Percentiles rank a stretch among this genome's conserved stretches.
Evolutionary conservation across 768 basidiomycete species (phyloP).

Genomic region (Macrolepiota albuminosa): DNA sequence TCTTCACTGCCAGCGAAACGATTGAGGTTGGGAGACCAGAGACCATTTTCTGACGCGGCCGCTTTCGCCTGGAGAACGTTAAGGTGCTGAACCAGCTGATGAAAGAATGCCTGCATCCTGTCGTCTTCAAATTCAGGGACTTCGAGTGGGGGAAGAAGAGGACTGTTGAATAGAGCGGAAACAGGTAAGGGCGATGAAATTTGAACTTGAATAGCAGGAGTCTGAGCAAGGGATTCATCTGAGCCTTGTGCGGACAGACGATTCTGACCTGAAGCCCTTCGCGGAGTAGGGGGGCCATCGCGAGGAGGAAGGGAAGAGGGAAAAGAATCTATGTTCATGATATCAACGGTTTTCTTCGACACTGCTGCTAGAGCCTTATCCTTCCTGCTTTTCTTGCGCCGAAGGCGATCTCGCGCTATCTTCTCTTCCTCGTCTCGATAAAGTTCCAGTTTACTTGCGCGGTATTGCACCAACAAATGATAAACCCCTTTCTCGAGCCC

Average conservation of each 20-base stretch:
- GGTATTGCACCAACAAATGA: slow-evolving; percentile 81
- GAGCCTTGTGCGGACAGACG: slow-evolving; percentile 17
- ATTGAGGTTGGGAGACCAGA: slow-evolving; percentile 16
- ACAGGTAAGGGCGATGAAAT: slow-evolving; percentile 21
- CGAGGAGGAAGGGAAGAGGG: slow-evolving; percentile 45
- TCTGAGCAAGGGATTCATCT: slow-evolving; percentile 11
- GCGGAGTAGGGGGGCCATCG: slow-evolving; percentile 57
- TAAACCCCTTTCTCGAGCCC: slow-evolving; percentile 98
- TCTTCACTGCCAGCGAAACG: slow-evolving; percentile 5
- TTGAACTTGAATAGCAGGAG: slow-evolving; percentile 14
- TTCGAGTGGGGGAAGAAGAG: slow-evolving; percentile 40
- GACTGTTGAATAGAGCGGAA: slow-evolving; percentile 22
- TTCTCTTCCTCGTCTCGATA: slow-evolving; percentile 67
- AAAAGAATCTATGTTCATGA: slow-evolving; percentile 19
- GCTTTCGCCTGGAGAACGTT: slow-evolving; percentile 64
- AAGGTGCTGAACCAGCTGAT: slow-evolving; percentile 79
- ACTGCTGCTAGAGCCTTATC: slow-evolving; percentile 19
- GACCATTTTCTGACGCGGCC: slow-evolving; percentile 7
- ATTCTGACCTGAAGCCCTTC: slow-evolving; percentile 39
- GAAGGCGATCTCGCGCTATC: slow-evolving; percentile 29
- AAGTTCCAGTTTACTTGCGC: slow-evolving; percentile 66
- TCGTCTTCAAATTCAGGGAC: slow-evolving; percentile 72
- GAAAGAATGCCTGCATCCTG: slow-evolving; percentile 78
- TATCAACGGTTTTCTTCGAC: slow-evolving; percentile 20
- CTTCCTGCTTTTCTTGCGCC: slow-evolving; percentile 30